Evolutionary conservation across 169 alveolate species (phyloP).

Genomic region (Cryptosporidium meleagridis): DNA sequence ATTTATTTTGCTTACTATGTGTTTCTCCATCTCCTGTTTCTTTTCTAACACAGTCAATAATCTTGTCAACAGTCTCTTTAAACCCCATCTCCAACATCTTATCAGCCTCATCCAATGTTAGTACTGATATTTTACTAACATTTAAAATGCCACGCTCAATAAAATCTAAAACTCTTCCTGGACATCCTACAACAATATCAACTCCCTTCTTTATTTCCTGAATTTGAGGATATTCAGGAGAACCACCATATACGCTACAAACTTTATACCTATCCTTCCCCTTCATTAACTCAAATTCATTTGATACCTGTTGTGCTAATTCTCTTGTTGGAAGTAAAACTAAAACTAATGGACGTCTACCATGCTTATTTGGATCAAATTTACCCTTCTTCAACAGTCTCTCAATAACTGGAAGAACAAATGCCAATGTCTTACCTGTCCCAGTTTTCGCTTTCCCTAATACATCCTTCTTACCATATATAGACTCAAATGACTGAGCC

Average conservation of each 20-base stretch:
- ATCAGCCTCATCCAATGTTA: conserved; percentile 88
- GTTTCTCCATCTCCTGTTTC: conserved; percentile 54
- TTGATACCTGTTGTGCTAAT: conserved; percentile 91
- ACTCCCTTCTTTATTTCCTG: conserved; percentile 85
- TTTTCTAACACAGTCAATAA: conserved; percentile 80
- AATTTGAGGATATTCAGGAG: conserved; percentile 82
- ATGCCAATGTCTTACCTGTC: conserved; percentile 89
- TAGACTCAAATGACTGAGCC: conserved; percentile 83
- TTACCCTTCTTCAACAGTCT: conserved; percentile 81
- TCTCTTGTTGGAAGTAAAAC: conserved; percentile 95
- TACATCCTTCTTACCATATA: conserved; percentile 85
- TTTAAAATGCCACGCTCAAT: conserved; percentile 84
- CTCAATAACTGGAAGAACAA: conserved; percentile 87
- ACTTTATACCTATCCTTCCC: conserved; percentile 81
- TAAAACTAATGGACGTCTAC: conserved; percentile 83
- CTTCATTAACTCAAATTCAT: conserved; percentile 85
- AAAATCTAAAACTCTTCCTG: conserved; percentile 91
- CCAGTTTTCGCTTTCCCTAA: conserved; percentile 91
- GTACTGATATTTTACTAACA: conserved; percentile 75
- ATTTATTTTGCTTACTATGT: conserved; percentile 33
- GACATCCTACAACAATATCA: conserved; percentile 89
- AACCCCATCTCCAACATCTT: conserved; percentile 89
- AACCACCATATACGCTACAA: conserved; percentile 90
- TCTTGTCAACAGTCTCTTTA: conserved; percentile 85
- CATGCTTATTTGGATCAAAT: conserved; percentile 74